These are phyloP conservation scores for Poa annua DNA, from an alignment of 176 grass and related monocot genomes.

Conservation along the genomic window DNA sequence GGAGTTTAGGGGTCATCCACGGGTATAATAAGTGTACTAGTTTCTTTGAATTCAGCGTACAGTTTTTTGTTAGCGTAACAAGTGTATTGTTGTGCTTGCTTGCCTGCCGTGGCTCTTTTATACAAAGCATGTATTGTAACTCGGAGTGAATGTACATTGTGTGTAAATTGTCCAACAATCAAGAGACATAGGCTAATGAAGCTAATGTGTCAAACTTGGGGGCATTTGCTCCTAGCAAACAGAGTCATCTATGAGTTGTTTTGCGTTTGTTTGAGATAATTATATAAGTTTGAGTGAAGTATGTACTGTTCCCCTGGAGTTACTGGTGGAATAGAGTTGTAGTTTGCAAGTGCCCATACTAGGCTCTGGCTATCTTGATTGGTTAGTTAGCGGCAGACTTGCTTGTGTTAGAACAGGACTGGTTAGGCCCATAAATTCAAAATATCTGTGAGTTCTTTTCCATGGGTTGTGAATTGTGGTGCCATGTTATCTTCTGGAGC, in stretches of 20 bases:
- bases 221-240: not conserved
- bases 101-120: not conserved
- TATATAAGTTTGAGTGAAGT: not conserved
- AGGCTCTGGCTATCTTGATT: not conserved
- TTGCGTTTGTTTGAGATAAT: constrained; percentile 1
- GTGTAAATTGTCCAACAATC: not conserved
- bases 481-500: not conserved
- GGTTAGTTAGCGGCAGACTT: not conserved
- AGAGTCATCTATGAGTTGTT: not conserved
- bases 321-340: not conserved
- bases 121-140: not conserved
- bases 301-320: not conserved
- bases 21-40: not conserved
- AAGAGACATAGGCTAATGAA: not conserved
- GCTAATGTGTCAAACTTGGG: too few relatives aligned
- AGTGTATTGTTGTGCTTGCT: not conserved
- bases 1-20: not conserved
- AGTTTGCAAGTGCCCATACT: not conserved
- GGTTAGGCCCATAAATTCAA: not conserved
- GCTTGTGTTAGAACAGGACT: not conserved
- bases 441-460: not conserved
- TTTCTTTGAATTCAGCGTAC: not conserved
- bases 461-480: not conserved
- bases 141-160: not conserved
- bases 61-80: not conserved